Conservation (phyloP, 2,329 filamentous ascomycete species). For the Fonsecaea pedrosoi region DNA sequence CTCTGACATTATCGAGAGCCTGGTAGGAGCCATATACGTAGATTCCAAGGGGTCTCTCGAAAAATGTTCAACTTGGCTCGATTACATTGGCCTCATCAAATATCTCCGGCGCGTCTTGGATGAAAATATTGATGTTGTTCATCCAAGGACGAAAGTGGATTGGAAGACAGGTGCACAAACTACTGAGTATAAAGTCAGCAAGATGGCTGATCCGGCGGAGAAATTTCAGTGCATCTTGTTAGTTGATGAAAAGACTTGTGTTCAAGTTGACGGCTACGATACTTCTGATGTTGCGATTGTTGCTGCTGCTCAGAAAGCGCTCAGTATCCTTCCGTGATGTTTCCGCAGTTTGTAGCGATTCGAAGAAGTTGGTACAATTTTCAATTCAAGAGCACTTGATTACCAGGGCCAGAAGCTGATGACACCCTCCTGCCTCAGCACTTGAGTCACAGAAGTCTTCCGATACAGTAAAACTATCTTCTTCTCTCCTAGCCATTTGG, state of each 20-base stretch:
- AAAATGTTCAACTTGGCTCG: not conserved
- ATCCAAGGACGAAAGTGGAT: not conserved
- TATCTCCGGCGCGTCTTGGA: not conserved
- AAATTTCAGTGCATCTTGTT: not conserved
- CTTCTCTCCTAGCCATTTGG: slow-evolving; percentile 19
- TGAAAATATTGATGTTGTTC: not conserved
- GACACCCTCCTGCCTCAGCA: not conserved
- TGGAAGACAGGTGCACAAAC: not conserved
- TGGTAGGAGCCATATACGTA: not conserved
- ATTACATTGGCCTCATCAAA: not conserved
- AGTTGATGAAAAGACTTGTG: not conserved
- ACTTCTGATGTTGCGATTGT: not conserved
- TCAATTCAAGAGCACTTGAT: not conserved
- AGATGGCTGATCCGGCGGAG: not conserved
- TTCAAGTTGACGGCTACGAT: not conserved
- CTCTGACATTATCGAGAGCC: not conserved
- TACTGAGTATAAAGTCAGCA: not conserved
- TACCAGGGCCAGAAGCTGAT: not conserved
- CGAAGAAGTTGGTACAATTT: not conserved
- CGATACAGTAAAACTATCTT: not conserved
- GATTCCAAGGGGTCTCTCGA: not conserved
- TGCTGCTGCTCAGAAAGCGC: not conserved
- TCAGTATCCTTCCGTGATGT: not conserved
- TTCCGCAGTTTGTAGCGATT: not conserved
- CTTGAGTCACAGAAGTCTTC: not conserved